A percentile compares a stretch with the other conserved stretches of the same genome.
These are phyloP conservation scores for Chloris gayana DNA, from an alignment of 176 grass and related monocot genomes.

Conservation along the genomic window DNA sequence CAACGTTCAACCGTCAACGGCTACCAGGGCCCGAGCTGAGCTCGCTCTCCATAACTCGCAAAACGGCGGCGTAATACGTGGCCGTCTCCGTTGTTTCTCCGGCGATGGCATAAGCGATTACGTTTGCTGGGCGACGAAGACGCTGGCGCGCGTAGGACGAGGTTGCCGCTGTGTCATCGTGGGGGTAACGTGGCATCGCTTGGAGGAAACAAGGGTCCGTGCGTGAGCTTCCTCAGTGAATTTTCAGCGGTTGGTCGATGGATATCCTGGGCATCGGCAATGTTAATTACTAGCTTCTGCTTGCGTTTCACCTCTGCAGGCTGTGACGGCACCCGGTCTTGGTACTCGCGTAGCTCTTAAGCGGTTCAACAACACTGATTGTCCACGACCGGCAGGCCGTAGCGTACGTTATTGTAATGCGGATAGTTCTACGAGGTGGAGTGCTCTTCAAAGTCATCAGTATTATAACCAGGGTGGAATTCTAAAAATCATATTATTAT, in stretches of 20 bases:
- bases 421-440: background rate
- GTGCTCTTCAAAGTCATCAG: background rate
- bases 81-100: background rate
- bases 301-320: background rate
- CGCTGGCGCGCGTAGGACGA: background rate
- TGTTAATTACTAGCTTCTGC: background rate
- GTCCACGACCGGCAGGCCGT: background rate
- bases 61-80: background rate
- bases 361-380: background rate
- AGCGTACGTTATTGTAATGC: background rate
- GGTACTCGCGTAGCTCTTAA: background rate
- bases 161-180: background rate
- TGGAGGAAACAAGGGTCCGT: background rate
- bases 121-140: background rate
- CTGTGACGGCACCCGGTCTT: background rate
- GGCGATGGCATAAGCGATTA: background rate
- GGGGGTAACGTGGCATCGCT: background rate
- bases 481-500: background rate
- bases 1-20: background rate
- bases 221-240: background rate
- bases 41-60: background rate
- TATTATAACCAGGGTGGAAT: background rate
- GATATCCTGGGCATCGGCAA: background rate
- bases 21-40: background rate
- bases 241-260: background rate